Evolutionary conservation across 2,329 filamentous ascomycete species (phyloP), one percentile per base, ranked within the genome.

Genomic region (Diaporthe helianthi): DNA sequence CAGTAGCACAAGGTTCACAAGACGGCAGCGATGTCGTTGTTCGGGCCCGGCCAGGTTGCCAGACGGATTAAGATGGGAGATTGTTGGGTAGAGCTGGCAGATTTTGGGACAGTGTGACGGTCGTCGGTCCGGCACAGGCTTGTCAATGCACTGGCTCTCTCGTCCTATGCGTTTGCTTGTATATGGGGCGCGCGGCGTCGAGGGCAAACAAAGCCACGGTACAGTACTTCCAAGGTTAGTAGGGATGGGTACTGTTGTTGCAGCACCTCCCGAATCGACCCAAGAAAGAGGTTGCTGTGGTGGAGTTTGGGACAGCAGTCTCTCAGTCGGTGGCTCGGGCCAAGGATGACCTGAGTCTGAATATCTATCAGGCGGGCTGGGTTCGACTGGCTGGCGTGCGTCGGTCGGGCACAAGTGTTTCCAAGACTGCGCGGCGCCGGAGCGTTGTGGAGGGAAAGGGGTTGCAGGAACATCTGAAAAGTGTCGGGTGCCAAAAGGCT

Each of bases 391-490:
- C 41, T 63, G 58, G 41, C 44, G 58, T 63, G 44, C 58, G 58
- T 63, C 54, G 38, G 65, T 67, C 64, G 38, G 53, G 64, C 64
- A 65, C 61, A 65, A 49, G 58, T 41, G 61, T 65, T 47, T 58
- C 41, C 52, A 67, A 55, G 52, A 49, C 52, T 31, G 38, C 54
- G 19, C 65, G 54, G 41, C 24, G 54, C 53, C 44, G 65, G 31
- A 26, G 31, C 41, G 41, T 58, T 58, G 64, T 60, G 52, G 65
- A 58, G 53, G 65, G 65, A 67, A 67, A 67, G 65, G 65, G 65
- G 65, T 67, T 67, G 65, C 65, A 67, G 65, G 54, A 67, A n/a
- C n/a, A n/a, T n/a, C n/a, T n/a, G n/a, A n/a, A 67, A 49, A 67
- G 41, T 38, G 65, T 67, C 65, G 52, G 52, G 65, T 58, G 49